Percentiles rank a stretch among this genome's conserved stretches.
phyloP scores from a whole-genome alignment of 1,284 basidiomycete species.

The Inonotus obliquus region DNA sequence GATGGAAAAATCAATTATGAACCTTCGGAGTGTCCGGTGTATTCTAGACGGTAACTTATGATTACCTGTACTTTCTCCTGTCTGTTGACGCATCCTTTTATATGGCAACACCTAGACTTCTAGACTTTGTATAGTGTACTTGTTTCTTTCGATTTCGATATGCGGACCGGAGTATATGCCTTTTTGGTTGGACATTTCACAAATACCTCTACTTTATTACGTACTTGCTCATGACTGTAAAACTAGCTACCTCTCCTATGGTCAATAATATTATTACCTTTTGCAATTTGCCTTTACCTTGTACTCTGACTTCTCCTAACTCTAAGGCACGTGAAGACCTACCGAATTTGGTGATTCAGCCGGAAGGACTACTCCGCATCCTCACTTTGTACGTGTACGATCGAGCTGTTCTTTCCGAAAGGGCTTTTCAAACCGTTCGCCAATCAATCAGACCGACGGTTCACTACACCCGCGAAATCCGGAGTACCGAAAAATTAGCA shows the following conservation, averaged over 20 bases:
- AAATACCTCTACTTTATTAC: neutral
- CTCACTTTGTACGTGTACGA: neutral
- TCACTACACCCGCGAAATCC: neutral
- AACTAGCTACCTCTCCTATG: neutral
- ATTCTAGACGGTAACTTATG: slow-evolving; percentile 1
- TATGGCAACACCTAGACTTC: neutral
- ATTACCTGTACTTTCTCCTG: neutral
- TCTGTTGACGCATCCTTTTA: neutral
- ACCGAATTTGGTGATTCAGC: no score
- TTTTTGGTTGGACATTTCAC: neutral
- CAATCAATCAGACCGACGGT: neutral
- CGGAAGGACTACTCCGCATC: neutral
- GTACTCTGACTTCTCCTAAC: neutral
- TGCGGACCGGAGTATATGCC: neutral
- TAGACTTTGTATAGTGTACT: neutral
- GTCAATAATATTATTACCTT: no score
- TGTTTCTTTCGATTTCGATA: neutral
- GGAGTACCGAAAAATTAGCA: neutral
- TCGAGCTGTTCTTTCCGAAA: neutral
- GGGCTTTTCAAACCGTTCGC: neutral
- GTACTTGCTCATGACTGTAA: neutral
- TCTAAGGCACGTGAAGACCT: neutral
- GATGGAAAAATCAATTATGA: neutral
- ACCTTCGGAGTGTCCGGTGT: neutral
- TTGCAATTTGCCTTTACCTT: no score